Conservation (phyloP, 805 yeast species). For the Barnettozyma wickerhamii region DNA sequence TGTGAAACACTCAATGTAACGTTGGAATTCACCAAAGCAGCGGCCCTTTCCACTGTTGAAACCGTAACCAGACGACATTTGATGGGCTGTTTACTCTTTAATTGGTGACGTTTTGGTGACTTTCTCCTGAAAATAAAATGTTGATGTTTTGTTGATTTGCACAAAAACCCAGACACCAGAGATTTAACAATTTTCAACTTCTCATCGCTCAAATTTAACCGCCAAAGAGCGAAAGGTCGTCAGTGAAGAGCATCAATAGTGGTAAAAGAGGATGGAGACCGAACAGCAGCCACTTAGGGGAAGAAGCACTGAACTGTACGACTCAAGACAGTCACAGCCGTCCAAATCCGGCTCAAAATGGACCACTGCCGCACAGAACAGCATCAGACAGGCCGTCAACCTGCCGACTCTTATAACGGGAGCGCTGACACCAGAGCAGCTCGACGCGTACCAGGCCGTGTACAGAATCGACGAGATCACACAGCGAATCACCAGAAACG, state of each 20-base stretch:
- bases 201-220: no score
- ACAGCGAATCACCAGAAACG: constrained; percentile 47
- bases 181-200: no score
- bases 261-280: no score
- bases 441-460: constrained; percentile 64
- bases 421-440: constrained; percentile 67
- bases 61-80: constrained; percentile 36
- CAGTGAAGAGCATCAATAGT: no score
- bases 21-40: constrained; percentile 42
- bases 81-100: no score
- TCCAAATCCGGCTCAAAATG: not conserved
- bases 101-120: no score
- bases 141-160: no score
- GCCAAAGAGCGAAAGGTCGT: no score
- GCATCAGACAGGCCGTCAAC: constrained; percentile 14
- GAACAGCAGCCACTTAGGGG: no score
- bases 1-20: constrained; percentile 43
- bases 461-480: constrained; percentile 81
- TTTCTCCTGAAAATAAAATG: no score
- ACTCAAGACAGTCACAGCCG: not conserved
- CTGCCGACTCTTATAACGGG: constrained; percentile 43
- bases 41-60: constrained; percentile 41
- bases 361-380: constrained; percentile 11
- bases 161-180: no score
- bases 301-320: no score